Percentiles rank a stretch among this genome's conserved stretches.
Conservation (phyloP, 306 rosid species). For the Coriaria nepalensis region DNA sequence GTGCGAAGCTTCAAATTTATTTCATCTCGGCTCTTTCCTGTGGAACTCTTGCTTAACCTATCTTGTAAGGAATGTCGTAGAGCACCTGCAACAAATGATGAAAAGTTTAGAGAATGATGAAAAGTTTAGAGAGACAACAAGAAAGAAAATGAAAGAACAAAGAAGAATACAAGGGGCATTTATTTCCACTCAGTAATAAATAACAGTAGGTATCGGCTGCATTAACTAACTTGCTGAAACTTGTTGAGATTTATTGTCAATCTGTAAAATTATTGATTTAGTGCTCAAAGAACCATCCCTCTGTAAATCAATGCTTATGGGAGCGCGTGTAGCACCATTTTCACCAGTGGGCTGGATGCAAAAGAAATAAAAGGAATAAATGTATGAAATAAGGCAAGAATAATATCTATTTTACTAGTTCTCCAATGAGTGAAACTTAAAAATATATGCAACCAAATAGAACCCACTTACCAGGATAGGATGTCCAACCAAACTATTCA, state of each 20-base stretch:
- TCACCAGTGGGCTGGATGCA: conserved; percentile 86
- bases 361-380: conserved; percentile 6
- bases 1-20: conserved; percentile 83
- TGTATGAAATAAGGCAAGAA: no score
- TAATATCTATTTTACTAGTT: no score
- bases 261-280: conserved; percentile 82
- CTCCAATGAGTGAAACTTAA: neutral
- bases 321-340: conserved; percentile 97
- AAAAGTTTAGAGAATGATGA: conserved; percentile 1
- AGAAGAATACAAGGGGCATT: neutral
- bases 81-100: conserved; percentile 43
- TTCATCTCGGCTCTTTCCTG: conserved; percentile 73
- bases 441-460: neutral
- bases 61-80: conserved; percentile 89
- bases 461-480: conserved; percentile 71
- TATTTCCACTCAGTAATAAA: no score
- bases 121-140: conserved; percentile 6
- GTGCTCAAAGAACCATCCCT: conserved; percentile 80
- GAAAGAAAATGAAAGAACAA: neutral
- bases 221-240: conserved; percentile 85
- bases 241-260: conserved; percentile 85
- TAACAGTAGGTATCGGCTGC: neutral
- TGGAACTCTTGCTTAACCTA: conserved; percentile 62
- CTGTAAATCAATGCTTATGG: conserved; percentile 82
- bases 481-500: conserved; percentile 94